phyloP scores from a whole-genome alignment of 148 eudicot genomes.

The Vaccinium myrtillus region DNA sequence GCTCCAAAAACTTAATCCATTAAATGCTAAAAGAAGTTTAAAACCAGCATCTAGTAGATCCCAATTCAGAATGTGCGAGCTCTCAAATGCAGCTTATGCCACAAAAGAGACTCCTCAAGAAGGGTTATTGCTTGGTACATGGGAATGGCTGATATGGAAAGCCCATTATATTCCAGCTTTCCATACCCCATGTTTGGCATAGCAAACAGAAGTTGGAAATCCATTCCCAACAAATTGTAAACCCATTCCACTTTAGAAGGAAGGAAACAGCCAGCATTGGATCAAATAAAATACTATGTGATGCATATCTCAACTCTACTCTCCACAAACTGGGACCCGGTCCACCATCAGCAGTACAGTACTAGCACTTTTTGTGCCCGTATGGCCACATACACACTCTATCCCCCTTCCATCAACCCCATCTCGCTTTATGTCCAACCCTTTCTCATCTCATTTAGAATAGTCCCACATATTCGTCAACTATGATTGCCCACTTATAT shows the following conservation, averaged over 20 bases:
- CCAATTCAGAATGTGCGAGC: not conserved
- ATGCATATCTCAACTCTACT: not conserved
- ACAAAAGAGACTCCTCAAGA: not conserved
- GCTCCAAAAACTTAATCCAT: not conserved
- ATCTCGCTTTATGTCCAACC: not conserved
- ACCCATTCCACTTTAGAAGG: not conserved
- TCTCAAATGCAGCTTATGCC: not conserved
- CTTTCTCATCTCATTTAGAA: not conserved
- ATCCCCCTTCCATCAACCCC: not conserved
- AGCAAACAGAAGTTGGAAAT: not conserved
- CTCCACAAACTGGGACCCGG: not conserved
- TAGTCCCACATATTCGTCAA: not conserved
- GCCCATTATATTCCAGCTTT: not conserved
- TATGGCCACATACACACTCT: not conserved
- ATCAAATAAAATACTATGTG: not conserved
- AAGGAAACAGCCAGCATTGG: not conserved
- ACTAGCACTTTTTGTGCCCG: not conserved
- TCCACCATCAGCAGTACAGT: too few relatives aligned
- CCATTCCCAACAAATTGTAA: not conserved
- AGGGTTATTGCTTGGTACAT: not conserved
- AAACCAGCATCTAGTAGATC: slow-evolving; percentile 5
- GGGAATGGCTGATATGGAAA: too few relatives aligned
- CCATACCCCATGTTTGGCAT: not conserved
- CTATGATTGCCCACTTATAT: not conserved
- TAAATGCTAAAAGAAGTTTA: not conserved